These are phyloP conservation scores for Pyrenula massariospora DNA, from an alignment of 495 filamentous ascomycete species.

Conservation along the genomic window DNA sequence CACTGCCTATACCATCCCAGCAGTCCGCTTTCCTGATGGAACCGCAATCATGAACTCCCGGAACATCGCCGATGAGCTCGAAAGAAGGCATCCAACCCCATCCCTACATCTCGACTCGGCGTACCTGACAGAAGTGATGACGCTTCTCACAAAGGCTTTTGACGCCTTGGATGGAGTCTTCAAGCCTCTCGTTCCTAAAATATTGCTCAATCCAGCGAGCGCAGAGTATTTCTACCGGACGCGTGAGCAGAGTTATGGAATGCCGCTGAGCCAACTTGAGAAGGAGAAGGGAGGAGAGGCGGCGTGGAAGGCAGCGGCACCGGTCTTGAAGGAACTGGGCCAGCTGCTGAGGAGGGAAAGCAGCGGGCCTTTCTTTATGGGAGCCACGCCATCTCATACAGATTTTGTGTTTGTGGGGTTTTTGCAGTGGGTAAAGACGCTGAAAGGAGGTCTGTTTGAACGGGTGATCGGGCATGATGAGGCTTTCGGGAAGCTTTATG, in stretches of 20 bases:
- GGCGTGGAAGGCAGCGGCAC: conserved; percentile 23
- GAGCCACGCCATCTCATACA: conserved; percentile 15
- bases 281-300: conserved; percentile 23
- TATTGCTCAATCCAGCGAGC: conserved; percentile 26
- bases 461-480: background rate
- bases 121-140: conserved; percentile 18
- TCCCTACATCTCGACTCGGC: conserved; percentile 38
- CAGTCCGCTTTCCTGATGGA: conserved; percentile 36
- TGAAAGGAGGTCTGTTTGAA: conserved; percentile 21
- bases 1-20: conserved; percentile 39
- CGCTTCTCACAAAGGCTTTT: conserved; percentile 7
- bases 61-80: conserved; percentile 39
- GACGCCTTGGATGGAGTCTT: conserved; percentile 12
- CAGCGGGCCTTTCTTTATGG: conserved; percentile 36
- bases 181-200: conserved; percentile 20
- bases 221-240: conserved; percentile 31
- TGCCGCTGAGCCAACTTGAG: conserved; percentile 29
- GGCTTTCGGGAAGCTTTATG: background rate
- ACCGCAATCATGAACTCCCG: conserved; percentile 44
- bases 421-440: conserved; percentile 16
- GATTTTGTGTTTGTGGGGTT: conserved; percentile 26
- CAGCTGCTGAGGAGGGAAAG: conserved; percentile 33
- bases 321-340: conserved; percentile 25
- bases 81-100: conserved; percentile 39
- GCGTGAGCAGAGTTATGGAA: conserved; percentile 24